Base-by-base conservation (phyloP, 2,329 filamentous ascomycete genomes). In the Xylaria sp. region DNA sequence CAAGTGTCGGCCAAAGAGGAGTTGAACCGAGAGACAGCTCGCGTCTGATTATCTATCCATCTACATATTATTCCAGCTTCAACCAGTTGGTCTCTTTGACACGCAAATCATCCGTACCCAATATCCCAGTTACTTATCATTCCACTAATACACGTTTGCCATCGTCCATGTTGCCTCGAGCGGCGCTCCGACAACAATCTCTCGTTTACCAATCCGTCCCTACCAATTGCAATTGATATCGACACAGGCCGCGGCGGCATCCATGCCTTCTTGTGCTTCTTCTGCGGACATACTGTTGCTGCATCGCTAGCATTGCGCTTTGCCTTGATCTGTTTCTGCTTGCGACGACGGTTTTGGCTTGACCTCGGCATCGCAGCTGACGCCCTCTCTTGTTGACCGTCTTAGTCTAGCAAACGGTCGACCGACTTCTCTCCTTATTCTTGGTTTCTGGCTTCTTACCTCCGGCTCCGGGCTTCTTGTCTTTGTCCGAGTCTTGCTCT, bases 251-350 rank as follows among this genome's bases (percentile, higher is more conserved):
- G 34, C 16, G 4, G 34, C 37, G 35, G 30, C 51, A 23, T 57
- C 42, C 54, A 61, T 57, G 54, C 10, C 39, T 52, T 35, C 42
- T 47, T 11, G 37, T 49, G 19, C 46, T 47, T 35, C 6, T 56
- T 34, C 30, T 48, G 16, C 23, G 23, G 23, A 30, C 23, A 30
- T 42, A 42, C 54, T 54, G 42, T 52, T 54, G 48, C 50, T 51
- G 39, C 57, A 55, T 63, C 50, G 50, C 59, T 58, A 62, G 53
- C 60, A 50, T 48, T 59, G 61, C 57, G 57, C 59, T 54, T 61
- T 58, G 52, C 54, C 4, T 59, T 49, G 52, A 54, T 35, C 42
- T 52, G 49, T 23, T 39, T 57, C 34, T 50, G 10, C 8, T 52
- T 47, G 35, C 39, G 39, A 30, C 16, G 47, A 39, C 42, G 54